Evolutionary conservation across 129 eudicot species (phyloP), one percentile per base, ranked within the genome.

Genomic region (Flaveria sonorensis): DNA sequence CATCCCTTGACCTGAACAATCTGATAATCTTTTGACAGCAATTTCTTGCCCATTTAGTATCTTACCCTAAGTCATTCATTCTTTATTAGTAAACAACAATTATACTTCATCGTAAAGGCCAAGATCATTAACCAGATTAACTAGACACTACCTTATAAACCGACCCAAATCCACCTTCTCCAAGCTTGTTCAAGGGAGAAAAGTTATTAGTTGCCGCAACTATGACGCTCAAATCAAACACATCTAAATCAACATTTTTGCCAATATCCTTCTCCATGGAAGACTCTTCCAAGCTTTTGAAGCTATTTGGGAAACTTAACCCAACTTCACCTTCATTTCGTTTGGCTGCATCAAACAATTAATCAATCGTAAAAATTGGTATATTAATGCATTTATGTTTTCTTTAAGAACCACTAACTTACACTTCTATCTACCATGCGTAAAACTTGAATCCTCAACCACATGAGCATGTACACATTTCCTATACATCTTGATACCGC

Each of bases 151-250:
- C 88, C 88, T 79, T 84, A 60, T 79, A 79, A 20, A 87, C 87
- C 4, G 80, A 47, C 47, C 88, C 91, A 51, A 87, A 87, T 13
- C 91, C 91, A 68, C 91, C 88, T 76, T 84, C 79, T 36, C 40
- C 40, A 36, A 36, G 40, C 40, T 36, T 36, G 40, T 36, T 36
- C 40, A 36, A 36, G 40, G 40, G 40, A 4, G 75, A 74, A 14
- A 82, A 87, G 52, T 63, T 72, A 47, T 77, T 63, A 12, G 89
- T 87, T 61, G 92, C 85, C 36, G 76, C 68, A 53, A 52, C 71
- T 10, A 85, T 66, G 24, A 23, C 67, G 78, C 43, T 71, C 67
- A 85, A 40, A 46, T 83, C 55, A 23, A 53, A 82, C 19, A 60
- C 74, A 10, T 69, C 82, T 40, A 85, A 64, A 68, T 83, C 87